Evolutionary conservation across 164 flowering plant genomes (phyloP).

Genomic region (Liriodendron chinense): DNA sequence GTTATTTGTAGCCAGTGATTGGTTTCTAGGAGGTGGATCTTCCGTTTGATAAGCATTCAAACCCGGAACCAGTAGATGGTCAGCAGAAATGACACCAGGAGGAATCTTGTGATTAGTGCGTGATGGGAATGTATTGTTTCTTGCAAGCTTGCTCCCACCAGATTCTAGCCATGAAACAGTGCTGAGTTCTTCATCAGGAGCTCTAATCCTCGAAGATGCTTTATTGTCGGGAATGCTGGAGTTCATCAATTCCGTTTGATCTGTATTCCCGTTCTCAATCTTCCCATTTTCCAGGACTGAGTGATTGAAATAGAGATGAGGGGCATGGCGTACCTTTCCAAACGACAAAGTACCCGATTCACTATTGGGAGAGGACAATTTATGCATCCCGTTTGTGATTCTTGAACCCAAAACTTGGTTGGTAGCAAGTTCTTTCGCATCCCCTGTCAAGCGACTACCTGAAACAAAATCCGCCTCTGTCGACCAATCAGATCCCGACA

Average conservation of each 20-base stretch:
- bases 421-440: constrained; percentile 21
- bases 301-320: constrained; percentile 17
- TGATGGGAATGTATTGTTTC: neutral
- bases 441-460: constrained; percentile 15
- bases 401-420: constrained; percentile 8
- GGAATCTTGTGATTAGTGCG: constrained; percentile 7
- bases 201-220: neutral
- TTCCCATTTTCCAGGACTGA: constrained; percentile 26
- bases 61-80: constrained; percentile 9
- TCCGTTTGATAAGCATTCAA: constrained; percentile 10
- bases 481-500: neutral
- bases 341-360: constrained; percentile 14
- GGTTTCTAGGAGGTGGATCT: constrained; percentile 2
- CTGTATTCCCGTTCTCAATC: constrained; percentile 6
- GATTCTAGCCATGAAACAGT: neutral
- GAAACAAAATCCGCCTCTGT: neutral
- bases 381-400: constrained; percentile 10
- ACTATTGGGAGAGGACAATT: constrained; percentile 6
- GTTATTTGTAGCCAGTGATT: neutral
- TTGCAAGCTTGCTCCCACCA: constrained; percentile 13
- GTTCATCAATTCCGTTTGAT: neutral
- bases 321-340: constrained; percentile 18
- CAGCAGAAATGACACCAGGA: constrained; percentile 2
- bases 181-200: constrained; percentile 7
- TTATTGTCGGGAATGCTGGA: constrained; percentile 9